Conservation (phyloP, 768 basidiomycete genomes). For the Lentinula edodes region DNA sequence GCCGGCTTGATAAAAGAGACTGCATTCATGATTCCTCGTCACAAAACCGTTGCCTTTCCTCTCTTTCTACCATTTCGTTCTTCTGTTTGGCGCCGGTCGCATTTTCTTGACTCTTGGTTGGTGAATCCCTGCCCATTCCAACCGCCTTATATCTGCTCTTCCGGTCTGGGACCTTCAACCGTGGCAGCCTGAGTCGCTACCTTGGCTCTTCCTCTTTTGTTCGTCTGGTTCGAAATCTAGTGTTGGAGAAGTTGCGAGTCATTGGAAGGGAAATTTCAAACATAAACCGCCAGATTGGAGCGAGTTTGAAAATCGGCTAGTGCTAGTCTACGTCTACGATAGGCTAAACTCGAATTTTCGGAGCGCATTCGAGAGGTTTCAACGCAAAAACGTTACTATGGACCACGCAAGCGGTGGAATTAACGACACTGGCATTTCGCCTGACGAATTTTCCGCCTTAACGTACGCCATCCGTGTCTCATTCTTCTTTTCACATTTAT, state of each 20-base stretch:
- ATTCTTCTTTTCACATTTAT: not conserved
- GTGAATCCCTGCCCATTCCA: not conserved
- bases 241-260: no score
- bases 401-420: no score
- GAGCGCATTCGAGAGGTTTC: not conserved
- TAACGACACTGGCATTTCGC: not conserved
- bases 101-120: not conserved
- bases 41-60: not conserved
- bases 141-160: not conserved
- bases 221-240: no score
- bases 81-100: not conserved
- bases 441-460: conserved; percentile 3
- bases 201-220: no score
- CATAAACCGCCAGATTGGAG: no score
- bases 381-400: not conserved
- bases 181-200: no score
- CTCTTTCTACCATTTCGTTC: not conserved
- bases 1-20: no score
- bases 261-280: no score
- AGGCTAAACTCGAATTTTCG: not conserved
- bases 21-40: not conserved
- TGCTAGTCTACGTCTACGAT: no score
- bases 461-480: conserved; percentile 1
- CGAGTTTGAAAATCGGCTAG: no score
- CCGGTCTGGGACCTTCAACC: not conserved